Base-by-base conservation (phyloP, 257 asterid species). In the Cordia subcordata region DNA sequence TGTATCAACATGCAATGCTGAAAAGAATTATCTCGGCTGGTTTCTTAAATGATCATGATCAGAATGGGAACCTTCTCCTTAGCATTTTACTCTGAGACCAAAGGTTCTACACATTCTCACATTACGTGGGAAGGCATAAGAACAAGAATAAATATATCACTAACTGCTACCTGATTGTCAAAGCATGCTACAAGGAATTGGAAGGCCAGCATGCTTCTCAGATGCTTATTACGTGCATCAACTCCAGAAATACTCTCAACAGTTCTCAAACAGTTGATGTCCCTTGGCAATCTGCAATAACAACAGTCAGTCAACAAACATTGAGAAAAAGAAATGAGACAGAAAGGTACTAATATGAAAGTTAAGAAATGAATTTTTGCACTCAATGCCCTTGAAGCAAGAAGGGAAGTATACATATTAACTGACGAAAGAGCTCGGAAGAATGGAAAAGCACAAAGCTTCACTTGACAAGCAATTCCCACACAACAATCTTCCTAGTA, bases 201-300 rank as follows among this genome's bases (percentile, higher is more conserved):
- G 55, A 76, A 74, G 59, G 99, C 94, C 62, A 85, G 82, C 32
- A 81, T 71, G 72, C 97, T 80, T 62, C 90, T 75, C 8, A 93
- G 94, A 67, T 82, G 85, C 83, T 89, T 93, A 62, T 82, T 71
- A 47, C 95, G 88, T 53, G 57, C 79, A 70, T 71, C 75, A 49
- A 67, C 70, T 62, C 90, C 96, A 15, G 69, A 58, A 54, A 86
- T 77, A 60, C 86, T 78, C 72, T 86, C 96, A 64, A 93, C 87
- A 60, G 77, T 75, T 73, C 90, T 78, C 86, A 93, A 74, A 79
- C 91, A 86, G 68, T 81, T 89, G 39, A 80, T 68, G 78, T 89
- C 87, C 54, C 74, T 71, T 42, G 95, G 87, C 67, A 83, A 72
- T 66, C 99, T 92, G 61, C 85, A 75, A 44, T 55, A 55, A 22